phyloP scores from a whole-genome alignment of 108 stramenopile genomes.

The Heterococcus sp. region DNA sequence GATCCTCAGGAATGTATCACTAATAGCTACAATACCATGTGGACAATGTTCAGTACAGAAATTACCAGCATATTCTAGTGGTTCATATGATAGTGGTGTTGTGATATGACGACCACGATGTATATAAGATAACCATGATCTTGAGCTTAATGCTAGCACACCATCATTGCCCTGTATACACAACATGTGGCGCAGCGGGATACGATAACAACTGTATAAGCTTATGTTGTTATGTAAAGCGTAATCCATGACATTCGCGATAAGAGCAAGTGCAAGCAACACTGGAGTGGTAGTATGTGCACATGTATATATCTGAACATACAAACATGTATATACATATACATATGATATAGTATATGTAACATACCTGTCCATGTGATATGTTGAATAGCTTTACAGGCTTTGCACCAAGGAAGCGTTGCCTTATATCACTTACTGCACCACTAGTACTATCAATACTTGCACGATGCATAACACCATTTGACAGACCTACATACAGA shows the following conservation, averaged over 20 bases:
- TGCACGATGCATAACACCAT: conserved; percentile 78
- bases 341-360: too few species aligned
- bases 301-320: too few species aligned
- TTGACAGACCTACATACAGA: conserved; percentile 80
- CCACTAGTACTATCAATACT: conserved; percentile 82
- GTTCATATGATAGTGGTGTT: conserved; percentile 87
- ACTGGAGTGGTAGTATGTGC: too few species aligned
- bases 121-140: conserved; percentile 83
- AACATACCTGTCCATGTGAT: background rate
- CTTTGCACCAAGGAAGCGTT: conserved; percentile 83
- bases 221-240: too few species aligned
- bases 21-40: conserved; percentile 92
- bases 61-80: conserved; percentile 81
- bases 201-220: too few species aligned
- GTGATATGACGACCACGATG: conserved; percentile 52
- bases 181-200: too few species aligned
- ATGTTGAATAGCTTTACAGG: conserved; percentile 83
- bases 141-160: conserved; percentile 80
- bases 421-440: conserved; percentile 76
- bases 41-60: conserved; percentile 81
- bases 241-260: too few species aligned
- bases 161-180: too few species aligned
- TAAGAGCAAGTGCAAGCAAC: too few species aligned
- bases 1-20: conserved; percentile 82
- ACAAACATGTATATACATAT: too few species aligned